phyloP scores from a whole-genome alignment of 768 basidiomycete genomes.

The Hygrocybe coccinea region DNA sequence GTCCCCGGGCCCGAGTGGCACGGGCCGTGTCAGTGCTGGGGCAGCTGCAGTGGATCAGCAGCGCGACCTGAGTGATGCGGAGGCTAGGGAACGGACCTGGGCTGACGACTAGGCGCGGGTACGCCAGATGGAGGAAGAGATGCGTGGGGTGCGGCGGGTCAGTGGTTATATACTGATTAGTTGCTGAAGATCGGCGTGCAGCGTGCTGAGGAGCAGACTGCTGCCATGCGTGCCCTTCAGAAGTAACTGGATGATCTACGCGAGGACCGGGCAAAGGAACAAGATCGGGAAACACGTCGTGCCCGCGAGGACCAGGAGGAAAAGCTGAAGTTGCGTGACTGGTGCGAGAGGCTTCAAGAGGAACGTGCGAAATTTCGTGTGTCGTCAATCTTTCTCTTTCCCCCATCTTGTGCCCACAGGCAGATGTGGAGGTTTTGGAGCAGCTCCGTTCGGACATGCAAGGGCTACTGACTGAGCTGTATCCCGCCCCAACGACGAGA shows the following conservation, averaged over 20 bases:
- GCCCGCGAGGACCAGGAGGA: conserved; percentile 67
- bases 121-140: conserved; percentile 69
- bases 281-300: conserved; percentile 55
- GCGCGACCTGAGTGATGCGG: conserved; percentile 58
- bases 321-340: conserved; percentile 61
- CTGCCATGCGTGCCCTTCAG: conserved; percentile 61
- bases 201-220: conserved; percentile 72
- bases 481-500: conserved; percentile 82
- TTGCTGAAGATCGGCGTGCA: conserved; percentile 27
- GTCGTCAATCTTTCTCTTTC: background rate
- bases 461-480: conserved; percentile 74
- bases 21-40: conserved; percentile 39
- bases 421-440: conserved; percentile 61
- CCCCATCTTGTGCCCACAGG: conserved; percentile 31
- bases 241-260: conserved; percentile 73
- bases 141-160: conserved; percentile 65
- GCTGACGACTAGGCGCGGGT: conserved; percentile 57
- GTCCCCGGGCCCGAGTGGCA: conserved; percentile 29
- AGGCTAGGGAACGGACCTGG: conserved; percentile 48
- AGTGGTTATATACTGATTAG: conserved; percentile 19
- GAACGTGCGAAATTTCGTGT: conserved; percentile 41
- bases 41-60: conserved; percentile 68
- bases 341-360: conserved; percentile 62
- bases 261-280: conserved; percentile 54
- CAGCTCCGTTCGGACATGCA: conserved; percentile 84